Base-by-base conservation (phyloP, 345 rosid species). In the Pistacia integerrima region DNA sequence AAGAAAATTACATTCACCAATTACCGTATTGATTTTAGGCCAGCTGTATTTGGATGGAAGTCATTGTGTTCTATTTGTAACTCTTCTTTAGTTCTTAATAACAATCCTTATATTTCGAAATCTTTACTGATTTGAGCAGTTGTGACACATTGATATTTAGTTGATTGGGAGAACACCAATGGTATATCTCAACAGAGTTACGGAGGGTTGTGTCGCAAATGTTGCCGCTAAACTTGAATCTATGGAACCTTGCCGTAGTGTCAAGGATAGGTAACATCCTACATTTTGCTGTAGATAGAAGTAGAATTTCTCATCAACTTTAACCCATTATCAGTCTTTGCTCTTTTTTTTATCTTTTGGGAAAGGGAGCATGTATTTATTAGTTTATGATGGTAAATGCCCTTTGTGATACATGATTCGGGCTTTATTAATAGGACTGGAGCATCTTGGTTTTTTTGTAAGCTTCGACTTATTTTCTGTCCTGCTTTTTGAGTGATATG, bases 161-260 rank as follows among this genome's bases (percentile, higher is more conserved):
- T 92, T 95, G 84, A 93, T 95, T 78, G 97, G 98, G 74, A 79
- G 91, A 56, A 95, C 98, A 46, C 99, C 97, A 5, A 93, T 95
- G 97, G 81, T 93, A 77, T 95, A 93, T 86, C 97, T 95, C 73
- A 93, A 93, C 83, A 92, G 88, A 85, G 91, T 93, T 63, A 86
- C 92, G 0, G 79, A 86, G 20, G 93, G 91, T 73, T 92, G 99
- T 58, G 85, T 88, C 4, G 98, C 96, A 12, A 88, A 93, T 65
- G 71, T 95, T 81, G 98, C 98, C 55, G 98, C 97, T 22, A 95
- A 95, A 80, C 98, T 95, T n/a, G 98, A 95, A 80, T 95, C 97
- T 68, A 90, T 95, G 99, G 94, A 95, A 79, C 98, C 97, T 33
- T 95, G 98, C 81, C 84, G 91, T 71, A 95, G 98, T 63, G 98